Conservation (phyloP, 2,329 filamentous ascomycete genomes). For the Teratosphaeriaceae sp. region DNA sequence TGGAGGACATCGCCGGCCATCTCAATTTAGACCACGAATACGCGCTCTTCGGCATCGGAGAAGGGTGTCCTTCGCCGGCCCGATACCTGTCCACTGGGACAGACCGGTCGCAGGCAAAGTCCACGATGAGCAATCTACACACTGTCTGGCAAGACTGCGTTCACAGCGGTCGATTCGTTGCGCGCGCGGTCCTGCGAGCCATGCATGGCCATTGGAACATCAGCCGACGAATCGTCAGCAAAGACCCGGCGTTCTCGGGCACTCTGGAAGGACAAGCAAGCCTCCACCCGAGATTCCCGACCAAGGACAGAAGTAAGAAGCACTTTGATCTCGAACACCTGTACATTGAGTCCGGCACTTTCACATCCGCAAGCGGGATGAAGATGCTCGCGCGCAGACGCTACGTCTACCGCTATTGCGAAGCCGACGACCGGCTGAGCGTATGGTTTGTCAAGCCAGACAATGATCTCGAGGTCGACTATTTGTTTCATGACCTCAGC, state of each 20-base stretch:
- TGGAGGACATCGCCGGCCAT: constrained; percentile 61
- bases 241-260: constrained; percentile 20
- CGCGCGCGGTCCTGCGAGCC: constrained; percentile 26
- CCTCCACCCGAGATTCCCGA: constrained; percentile 25
- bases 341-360: constrained; percentile 25
- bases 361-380: constrained; percentile 15
- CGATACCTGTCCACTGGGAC: constrained; percentile 22
- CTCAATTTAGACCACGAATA: constrained; percentile 46
- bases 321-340: constrained; percentile 27
- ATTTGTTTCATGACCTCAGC: constrained; percentile 64
- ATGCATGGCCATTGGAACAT: constrained; percentile 28
- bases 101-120: constrained; percentile 35
- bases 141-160: constrained; percentile 18
- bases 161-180: constrained; percentile 19
- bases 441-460: constrained; percentile 66
- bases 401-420: constrained; percentile 67
- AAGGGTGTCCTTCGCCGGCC: constrained; percentile 39
- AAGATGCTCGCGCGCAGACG: constrained; percentile 55
- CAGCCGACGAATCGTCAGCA: constrained; percentile 21
- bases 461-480: constrained; percentile 57
- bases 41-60: constrained; percentile 37
- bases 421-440: constrained; percentile 53
- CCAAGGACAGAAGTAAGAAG: constrained; percentile 13
- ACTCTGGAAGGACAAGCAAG: constrained; percentile 21
- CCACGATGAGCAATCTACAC: constrained; percentile 43